phyloP scores from a whole-genome alignment of 306 rosid species.

The Lupinus albus region DNA sequence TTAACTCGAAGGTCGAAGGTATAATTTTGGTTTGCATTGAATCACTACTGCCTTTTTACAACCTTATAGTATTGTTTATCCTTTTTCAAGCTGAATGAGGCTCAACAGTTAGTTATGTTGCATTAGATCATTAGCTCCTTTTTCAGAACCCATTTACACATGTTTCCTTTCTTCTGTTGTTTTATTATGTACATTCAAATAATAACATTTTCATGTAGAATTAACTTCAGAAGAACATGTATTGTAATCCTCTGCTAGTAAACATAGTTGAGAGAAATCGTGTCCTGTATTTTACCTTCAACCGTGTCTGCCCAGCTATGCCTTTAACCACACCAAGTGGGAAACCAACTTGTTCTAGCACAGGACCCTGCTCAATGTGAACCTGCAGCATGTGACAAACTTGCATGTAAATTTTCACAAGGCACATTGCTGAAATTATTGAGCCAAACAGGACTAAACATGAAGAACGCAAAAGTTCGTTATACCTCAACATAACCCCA shows the following conservation, averaged over 20 bases:
- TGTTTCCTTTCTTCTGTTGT: neutral
- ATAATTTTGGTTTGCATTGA: neutral
- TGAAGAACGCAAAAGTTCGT: conserved; percentile 13
- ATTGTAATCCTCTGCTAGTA: neutral
- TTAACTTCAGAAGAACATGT: neutral
- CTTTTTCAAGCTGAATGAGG: neutral
- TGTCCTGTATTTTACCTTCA: conserved; percentile 54
- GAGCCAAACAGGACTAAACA: conserved; percentile 10
- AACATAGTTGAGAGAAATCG: neutral
- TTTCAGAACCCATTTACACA: neutral
- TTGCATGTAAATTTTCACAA: conserved; percentile 4
- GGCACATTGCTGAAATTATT: conserved; percentile 10
- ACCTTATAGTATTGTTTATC: neutral
- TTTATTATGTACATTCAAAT: neutral
- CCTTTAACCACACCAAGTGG: conserved; percentile 93
- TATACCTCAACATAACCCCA: conserved; percentile 95
- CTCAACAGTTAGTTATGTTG: conserved; percentile 1
- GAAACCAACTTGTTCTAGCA: conserved; percentile 75
- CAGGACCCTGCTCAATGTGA: conserved; percentile 97
- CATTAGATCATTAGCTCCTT: neutral
- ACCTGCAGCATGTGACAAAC: conserved; percentile 52
- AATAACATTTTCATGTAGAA: neutral
- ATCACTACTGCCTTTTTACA: neutral
- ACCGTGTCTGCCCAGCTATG: conserved; percentile 93
- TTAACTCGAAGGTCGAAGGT: neutral